Evolutionary conservation across 768 basidiomycete genomes (phyloP).

Genomic region (Leccinellum rugosiceps): DNA sequence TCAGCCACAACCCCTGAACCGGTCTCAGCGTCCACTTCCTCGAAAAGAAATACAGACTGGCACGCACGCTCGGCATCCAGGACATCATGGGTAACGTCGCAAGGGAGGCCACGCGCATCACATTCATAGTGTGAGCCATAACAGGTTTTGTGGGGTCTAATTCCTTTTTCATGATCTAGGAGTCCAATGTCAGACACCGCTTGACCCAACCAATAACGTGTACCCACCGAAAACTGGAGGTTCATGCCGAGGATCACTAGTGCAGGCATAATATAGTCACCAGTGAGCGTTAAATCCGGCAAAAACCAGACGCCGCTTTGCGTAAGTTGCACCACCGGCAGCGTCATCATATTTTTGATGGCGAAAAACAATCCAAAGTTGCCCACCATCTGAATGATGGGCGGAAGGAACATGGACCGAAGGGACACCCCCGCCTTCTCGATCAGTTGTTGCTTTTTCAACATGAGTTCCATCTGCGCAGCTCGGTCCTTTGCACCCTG

Average conservation of each 20-base stretch:
- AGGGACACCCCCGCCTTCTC: conserved; percentile 64
- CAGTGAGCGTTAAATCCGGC: conserved; percentile 80
- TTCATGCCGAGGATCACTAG: conserved; percentile 59
- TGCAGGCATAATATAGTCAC: conserved; percentile 69
- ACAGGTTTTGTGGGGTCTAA: conserved; percentile 50
- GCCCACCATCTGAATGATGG: conserved; percentile 70
- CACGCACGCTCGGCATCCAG: conserved; percentile 64
- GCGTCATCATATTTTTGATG: conserved; percentile 62
- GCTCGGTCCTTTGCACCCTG: conserved; percentile 35
- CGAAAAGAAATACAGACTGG: background rate
- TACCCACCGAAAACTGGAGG: conserved; percentile 62
- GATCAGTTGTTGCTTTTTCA: conserved; percentile 53
- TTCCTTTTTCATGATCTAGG: conserved; percentile 48
- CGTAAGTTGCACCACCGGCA: conserved; percentile 72
- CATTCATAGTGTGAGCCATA: conserved; percentile 67
- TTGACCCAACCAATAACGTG: background rate
- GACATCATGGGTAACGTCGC: conserved; percentile 50
- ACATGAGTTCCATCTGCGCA: conserved; percentile 39
- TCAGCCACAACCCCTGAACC: conserved; percentile 53
- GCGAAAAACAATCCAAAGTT: conserved; percentile 84
- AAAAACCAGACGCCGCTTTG: conserved; percentile 73
- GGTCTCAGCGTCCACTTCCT: background rate
- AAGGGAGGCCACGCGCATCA: conserved; percentile 57
- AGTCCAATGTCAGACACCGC: conserved; percentile 2
- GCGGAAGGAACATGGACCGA: conserved; percentile 47